A percentile compares a stretch with the other conserved stretches of the same genome.
phyloP scores from a whole-genome alignment of 2,329 filamentous ascomycete genomes.

The Sarocladium strictum region DNA sequence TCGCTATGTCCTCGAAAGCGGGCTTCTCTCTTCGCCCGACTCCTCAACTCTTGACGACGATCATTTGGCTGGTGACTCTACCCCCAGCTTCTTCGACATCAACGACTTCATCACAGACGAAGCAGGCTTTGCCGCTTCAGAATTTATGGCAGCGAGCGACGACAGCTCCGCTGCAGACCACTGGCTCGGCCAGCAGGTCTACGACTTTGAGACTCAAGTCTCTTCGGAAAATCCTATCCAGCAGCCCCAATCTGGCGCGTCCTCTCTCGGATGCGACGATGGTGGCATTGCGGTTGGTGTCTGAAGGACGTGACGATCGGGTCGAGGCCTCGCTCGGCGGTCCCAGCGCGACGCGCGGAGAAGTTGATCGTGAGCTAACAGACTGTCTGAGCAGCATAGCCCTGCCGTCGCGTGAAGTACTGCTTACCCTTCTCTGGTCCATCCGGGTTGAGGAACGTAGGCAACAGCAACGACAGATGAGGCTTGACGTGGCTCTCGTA shows the following conservation, averaged over 20 bases:
- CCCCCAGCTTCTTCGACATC: conserved; percentile 40
- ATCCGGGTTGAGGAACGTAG: conserved; percentile 30
- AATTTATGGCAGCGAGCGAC: conserved; percentile 42
- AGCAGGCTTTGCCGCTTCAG: conserved; percentile 36
- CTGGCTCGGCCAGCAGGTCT: conserved; percentile 39
- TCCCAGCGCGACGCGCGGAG: conserved; percentile 28
- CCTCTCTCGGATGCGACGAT: conserved; percentile 68
- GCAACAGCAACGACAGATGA: conserved; percentile 2
- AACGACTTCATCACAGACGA: conserved; percentile 52
- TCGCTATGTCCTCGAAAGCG: conserved; percentile 71
- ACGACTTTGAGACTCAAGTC: conserved; percentile 55
- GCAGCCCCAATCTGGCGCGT: conserved; percentile 70
- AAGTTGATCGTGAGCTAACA: conserved; percentile 26
- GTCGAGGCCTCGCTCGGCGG: conserved; percentile 31
- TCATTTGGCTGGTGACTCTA: conserved; percentile 59
- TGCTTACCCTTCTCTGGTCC: conserved; percentile 43
- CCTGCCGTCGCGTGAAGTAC: conserved; percentile 40
- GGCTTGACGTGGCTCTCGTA: conserved; percentile 6
- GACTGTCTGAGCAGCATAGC: conserved; percentile 29
- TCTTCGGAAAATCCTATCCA: conserved; percentile 62
- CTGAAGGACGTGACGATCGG: conserved; percentile 47
- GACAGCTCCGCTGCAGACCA: conserved; percentile 44
- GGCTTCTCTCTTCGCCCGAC: conserved; percentile 69
- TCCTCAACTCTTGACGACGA: conserved; percentile 59
- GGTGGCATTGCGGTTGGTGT: conserved; percentile 66